Evolutionary conservation across 2,329 filamentous ascomycete species (phyloP).

Genomic region (Colletotrichum sublineola): DNA sequence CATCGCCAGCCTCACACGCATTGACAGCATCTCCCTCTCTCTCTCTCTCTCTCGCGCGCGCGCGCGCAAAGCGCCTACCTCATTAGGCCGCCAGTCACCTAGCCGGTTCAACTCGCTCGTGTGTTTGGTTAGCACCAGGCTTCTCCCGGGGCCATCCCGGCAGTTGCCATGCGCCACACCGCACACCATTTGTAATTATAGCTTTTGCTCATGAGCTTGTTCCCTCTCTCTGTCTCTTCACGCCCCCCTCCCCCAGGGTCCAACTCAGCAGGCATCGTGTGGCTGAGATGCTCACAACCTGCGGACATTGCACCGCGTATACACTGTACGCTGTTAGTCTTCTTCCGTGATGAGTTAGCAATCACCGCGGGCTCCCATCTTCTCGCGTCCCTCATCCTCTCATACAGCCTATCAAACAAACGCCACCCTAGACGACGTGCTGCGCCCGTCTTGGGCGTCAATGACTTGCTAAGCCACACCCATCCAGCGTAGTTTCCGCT

Average conservation of each 20-base stretch:
- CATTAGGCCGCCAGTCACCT: not conserved
- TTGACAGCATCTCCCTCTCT: constrained; percentile 2
- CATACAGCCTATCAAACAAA: not conserved
- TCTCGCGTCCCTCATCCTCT: not conserved
- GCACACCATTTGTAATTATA: no score
- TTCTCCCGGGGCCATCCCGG: not conserved
- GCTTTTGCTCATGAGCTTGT: not conserved
- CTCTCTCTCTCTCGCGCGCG: not conserved
- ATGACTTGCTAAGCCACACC: constrained; percentile 15
- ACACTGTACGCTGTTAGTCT: no score
- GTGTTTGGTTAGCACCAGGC: no score
- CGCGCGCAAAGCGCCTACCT: not conserved
- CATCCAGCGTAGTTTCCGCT: not conserved
- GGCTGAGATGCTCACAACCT: not conserved
- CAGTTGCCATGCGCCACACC: constrained; percentile 3
- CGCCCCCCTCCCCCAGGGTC: not conserved
- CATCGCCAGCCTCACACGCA: not conserved
- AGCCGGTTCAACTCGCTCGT: no score
- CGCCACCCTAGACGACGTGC: not conserved
- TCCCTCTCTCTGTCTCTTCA: not conserved
- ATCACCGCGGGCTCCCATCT: not conserved
- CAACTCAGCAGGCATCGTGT: not conserved
- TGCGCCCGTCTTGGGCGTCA: not conserved
- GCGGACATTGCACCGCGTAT: no score
- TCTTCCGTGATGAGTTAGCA: not conserved